Evolutionary conservation across 2,329 filamentous ascomycete species (phyloP), one percentile per base, ranked within the genome.

Genomic region (Fusarium sambucinum): DNA sequence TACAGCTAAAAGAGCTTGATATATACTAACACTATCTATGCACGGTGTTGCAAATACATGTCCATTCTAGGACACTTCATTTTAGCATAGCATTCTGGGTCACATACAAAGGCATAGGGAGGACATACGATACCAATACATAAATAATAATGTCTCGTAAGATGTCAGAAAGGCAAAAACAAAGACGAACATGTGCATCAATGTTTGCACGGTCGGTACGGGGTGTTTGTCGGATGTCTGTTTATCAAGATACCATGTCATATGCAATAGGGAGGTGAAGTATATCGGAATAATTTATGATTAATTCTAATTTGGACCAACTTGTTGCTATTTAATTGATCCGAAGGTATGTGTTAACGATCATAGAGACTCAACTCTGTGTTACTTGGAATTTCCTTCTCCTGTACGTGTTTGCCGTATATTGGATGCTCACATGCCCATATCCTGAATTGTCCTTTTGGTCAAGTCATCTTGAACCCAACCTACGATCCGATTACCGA

Each of bases 401-500:
- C 14, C 27, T 35, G 13, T 3, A 25, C 29, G 13, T n/a, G 25
- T 47, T 48, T 23, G 12, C 12, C 44, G 27, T 21, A 33, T 42
- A 19, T 44, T 32, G 5, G 8, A 61, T 13, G 5, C 19, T 62
- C 25, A 59, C 29, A 55, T 59, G 30, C 62, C 66, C 70, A 77
- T 70, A 6, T 74, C 73, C 29, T 77, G 46, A 56, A 78, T 75
- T 7, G 80, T 75, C 71, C 82, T 78, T 72, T 80, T 81, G 5
- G 80, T 81, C 68, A 84, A 74, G 71, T 90, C 88, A 47, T 91
- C 89, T 29, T 86, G 81, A 6, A 93, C 86, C 92, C 92, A 96
- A 19, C 82, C 82, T 66, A 89, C 84, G 59, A 96, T 87, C 60
- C 88, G 81, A 30, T 84, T 84, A 5, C 87, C 89, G 4, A 93